Base-by-base conservation (phyloP, 768 basidiomycete genomes). In the Agrocybe praecox region DNA sequence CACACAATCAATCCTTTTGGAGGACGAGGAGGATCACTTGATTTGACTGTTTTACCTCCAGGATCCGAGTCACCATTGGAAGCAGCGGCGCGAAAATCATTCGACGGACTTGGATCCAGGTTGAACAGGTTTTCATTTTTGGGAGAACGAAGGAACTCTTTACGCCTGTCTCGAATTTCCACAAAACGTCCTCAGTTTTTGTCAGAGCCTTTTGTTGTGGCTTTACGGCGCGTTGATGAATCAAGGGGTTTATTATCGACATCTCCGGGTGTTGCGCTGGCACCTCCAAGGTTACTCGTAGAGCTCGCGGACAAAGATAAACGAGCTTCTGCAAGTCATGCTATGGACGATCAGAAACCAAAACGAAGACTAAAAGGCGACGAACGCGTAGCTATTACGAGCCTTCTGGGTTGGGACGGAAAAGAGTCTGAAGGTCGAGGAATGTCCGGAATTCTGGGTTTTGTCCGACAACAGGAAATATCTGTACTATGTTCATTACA, bases 341-440 rank as follows among this genome's bases (percentile, higher is more conserved):
- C 53, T 24, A 18, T 33, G 12, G 46, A 51, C 17, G 33, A 29
- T n/a, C 46, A 52, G 19, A 71, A 74, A 29, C 73, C 74, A 6
- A 59, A 62, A 33, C 65, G 77, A 0, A 67, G 74, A 36, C 66
- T 88, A 18, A 76, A 73, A 22, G 87, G 83, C 9, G 84, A 87
- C 59, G 88, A 89, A 67, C 76, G 74, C 49, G 74, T 75, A 0
- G 86, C 79, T 21, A 66, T 89, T 23, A 61, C 61, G 21, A 82
- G 80, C 57, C 60, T 89, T 3, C 72, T 87, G 0, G 88, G 88
- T 1, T 90, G 88, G 87, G 80, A 83, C 40, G 75, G 76, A 36
- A 69, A 69, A 60, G 76, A 78, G 36, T 65, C 74, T 10, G 57
- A 67, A 45, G 80, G 74, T 7, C 71, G 65, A 15, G 79, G 77